A percentile compares a stretch with the other conserved stretches of the same genome.
Evolutionary conservation across 768 basidiomycete genomes (phyloP).

Genomic region (Pluteus cervinus): DNA sequence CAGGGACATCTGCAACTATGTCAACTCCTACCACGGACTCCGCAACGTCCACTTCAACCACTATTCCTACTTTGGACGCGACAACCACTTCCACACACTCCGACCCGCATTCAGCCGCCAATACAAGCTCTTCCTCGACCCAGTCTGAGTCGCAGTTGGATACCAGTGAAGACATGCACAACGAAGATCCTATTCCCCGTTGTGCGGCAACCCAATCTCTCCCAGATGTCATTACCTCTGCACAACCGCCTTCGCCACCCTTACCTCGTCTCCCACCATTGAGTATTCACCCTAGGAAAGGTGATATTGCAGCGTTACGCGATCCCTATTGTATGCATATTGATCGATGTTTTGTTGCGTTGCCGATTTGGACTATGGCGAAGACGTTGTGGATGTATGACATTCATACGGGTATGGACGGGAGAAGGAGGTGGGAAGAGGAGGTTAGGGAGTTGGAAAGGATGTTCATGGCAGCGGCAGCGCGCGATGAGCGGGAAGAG

Average conservation of each 20-base stretch:
- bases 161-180: too few relatives aligned
- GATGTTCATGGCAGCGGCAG: neutral
- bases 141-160: too few relatives aligned
- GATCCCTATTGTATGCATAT: slow-evolving; percentile 52
- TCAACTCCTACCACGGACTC: too few relatives aligned
- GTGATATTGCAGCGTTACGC: slow-evolving; percentile 52
- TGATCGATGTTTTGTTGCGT: slow-evolving; percentile 51
- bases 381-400: slow-evolving; percentile 64
- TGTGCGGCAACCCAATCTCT: too few relatives aligned
- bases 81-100: too few relatives aligned
- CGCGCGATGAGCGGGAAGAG: neutral
- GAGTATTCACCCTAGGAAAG: slow-evolving; percentile 53
- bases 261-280: slow-evolving; percentile 23
- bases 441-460: neutral
- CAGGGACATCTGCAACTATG: too few relatives aligned
- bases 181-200: too few relatives aligned
- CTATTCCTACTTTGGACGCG: too few relatives aligned
- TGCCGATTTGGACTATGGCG: slow-evolving; percentile 60
- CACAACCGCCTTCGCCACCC: slow-evolving; percentile 5
- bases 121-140: too few relatives aligned
- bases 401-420: slow-evolving; percentile 27
- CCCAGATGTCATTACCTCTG: too few relatives aligned
- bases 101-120: too few relatives aligned
- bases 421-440: neutral
- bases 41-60: too few relatives aligned